These are phyloP conservation scores for Saccharomyces hybrid DNA, from an alignment of 1,139 yeast genomes.

Conservation along the genomic window DNA sequence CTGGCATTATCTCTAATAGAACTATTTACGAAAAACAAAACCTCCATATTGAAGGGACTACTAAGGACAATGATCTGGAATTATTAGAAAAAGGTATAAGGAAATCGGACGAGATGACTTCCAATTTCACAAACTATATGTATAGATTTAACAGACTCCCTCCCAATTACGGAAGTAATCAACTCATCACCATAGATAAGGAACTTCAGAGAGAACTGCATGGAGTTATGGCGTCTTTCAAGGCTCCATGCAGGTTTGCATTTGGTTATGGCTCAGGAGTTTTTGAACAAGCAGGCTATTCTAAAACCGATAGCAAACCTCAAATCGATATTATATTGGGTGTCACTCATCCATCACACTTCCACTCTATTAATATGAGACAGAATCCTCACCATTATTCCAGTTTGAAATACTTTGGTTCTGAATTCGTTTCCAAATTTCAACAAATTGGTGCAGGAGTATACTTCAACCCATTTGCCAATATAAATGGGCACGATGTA, in stretches of 20 bases:
- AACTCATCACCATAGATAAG: conserved; percentile 42
- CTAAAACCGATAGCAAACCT: conserved; percentile 37
- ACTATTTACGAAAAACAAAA: neutral
- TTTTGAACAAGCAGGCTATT: conserved; percentile 63
- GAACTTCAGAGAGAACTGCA: conserved; percentile 43
- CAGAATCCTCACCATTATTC: conserved; percentile 75
- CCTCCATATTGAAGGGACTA: neutral
- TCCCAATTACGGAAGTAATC: conserved; percentile 50
- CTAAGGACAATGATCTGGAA: conserved; percentile 18
- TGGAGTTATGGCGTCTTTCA: conserved; percentile 47
- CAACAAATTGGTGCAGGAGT: conserved; percentile 84
- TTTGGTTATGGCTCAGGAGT: conserved; percentile 97
- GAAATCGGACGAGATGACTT: conserved; percentile 31
- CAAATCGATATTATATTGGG: conserved; percentile 87
- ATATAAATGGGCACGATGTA: conserved; percentile 52
- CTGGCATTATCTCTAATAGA: neutral
- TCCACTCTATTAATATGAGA: conserved; percentile 65
- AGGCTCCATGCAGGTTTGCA: conserved; percentile 61
- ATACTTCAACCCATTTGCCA: conserved; percentile 85
- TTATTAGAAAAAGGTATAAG: conserved; percentile 32
- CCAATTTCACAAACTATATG: conserved; percentile 36
- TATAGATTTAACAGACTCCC: conserved; percentile 44
- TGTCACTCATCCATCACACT: conserved; percentile 62
- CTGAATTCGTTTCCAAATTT: conserved; percentile 48
- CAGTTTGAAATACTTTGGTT: conserved; percentile 51